These are phyloP conservation scores for Butyriboletus loyo DNA, from an alignment of 768 basidiomycete genomes.

Conservation along the genomic window DNA sequence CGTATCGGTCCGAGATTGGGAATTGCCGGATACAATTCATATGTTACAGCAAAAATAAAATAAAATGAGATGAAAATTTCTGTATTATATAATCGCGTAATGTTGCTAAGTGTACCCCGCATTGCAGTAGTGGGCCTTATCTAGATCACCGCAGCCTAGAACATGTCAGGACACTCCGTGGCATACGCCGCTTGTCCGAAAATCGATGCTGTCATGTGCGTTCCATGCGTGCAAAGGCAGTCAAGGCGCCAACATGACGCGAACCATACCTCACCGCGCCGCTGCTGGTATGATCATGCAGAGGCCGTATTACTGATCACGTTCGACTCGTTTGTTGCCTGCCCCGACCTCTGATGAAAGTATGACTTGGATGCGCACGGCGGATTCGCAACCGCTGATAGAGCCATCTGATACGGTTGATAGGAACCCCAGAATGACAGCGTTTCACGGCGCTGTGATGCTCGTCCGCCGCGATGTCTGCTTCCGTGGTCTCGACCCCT, in stretches of 20 bases:
- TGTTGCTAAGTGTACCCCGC: slow-evolving; percentile 17
- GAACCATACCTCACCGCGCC: slow-evolving; percentile 3
- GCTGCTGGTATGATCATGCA: background rate
- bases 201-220: slow-evolving; percentile 8
- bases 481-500: background rate
- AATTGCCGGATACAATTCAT: slow-evolving; percentile 9
- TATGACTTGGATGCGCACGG: too few relatives aligned
- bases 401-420: slow-evolving; percentile 29
- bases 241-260: background rate
- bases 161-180: background rate
- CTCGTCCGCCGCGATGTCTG: slow-evolving; percentile 18
- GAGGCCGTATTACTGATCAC: too few relatives aligned
- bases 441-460: slow-evolving; percentile 22
- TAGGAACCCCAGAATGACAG: slow-evolving; percentile 15
- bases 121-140: slow-evolving; percentile 14
- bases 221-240: background rate
- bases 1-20: slow-evolving; percentile 26
- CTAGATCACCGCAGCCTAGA: slow-evolving; percentile 29
- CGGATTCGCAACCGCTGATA: slow-evolving; percentile 18
- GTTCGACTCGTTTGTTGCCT: too few relatives aligned
- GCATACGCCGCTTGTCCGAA: slow-evolving; percentile 4
- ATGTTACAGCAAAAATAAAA: background rate
- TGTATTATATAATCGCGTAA: slow-evolving; percentile 9
- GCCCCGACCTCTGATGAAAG: too few relatives aligned
- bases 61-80: background rate